A percentile compares a stretch with the other conserved stretches of the same genome.
Conservation (phyloP, 768 basidiomycete species). For the Calocera cornea region DNA sequence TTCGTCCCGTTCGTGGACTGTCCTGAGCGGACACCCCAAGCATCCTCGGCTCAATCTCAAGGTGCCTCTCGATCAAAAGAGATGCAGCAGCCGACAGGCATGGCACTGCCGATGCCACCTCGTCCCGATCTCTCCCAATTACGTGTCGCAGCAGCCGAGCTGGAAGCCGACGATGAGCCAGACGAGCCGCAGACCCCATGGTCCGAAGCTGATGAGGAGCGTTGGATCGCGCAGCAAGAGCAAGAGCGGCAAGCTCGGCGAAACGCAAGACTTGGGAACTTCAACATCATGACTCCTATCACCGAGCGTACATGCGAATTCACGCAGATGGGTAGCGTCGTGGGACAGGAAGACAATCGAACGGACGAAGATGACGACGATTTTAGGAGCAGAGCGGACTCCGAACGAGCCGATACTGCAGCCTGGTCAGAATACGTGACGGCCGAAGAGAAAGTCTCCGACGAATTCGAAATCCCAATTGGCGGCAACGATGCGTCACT, state of each 20-base stretch:
- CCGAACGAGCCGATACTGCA: neutral
- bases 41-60: neutral
- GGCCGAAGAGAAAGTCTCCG: neutral
- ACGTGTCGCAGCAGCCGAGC: neutral
- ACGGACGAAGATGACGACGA: slow-evolving; percentile 19
- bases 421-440: neutral
- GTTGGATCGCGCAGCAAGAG: neutral
- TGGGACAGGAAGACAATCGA: slow-evolving; percentile 9
- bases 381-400: slow-evolving; percentile 6
- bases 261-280: slow-evolving; percentile 47
- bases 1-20: neutral
- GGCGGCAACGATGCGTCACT: neutral
- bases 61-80: neutral
- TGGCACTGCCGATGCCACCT: neutral
- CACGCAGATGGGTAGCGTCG: slow-evolving; percentile 23
- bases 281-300: slow-evolving; percentile 95
- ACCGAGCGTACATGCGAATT: slow-evolving; percentile 88
- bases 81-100: neutral
- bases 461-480: neutral
- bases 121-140: neutral
- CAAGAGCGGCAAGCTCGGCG: neutral
- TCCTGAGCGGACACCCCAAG: neutral
- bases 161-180: slow-evolving; percentile 7
- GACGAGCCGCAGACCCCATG: slow-evolving; percentile 15
- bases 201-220: slow-evolving; percentile 6